Conservation (phyloP, 176 grass and related monocot species). For the Musa itinerans region DNA sequence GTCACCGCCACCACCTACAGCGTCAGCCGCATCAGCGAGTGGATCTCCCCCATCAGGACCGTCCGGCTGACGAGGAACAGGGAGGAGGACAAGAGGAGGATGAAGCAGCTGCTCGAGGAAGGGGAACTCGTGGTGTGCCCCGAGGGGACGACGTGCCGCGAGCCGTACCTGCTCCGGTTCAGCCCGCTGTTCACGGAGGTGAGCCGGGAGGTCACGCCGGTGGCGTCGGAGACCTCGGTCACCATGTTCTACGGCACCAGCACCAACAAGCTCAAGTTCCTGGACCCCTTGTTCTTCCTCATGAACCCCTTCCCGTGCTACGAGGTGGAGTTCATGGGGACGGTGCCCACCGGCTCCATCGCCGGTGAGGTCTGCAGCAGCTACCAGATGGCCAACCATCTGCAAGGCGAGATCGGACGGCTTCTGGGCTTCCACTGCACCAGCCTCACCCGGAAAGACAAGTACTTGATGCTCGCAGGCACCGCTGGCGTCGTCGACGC, state of each 20-base stretch:
- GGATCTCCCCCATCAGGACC: constrained; percentile 30
- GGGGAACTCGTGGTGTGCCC: constrained; percentile 60
- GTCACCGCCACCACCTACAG: constrained; percentile 2
- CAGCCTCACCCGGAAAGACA: too few relatives aligned
- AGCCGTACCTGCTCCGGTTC: constrained; percentile 69
- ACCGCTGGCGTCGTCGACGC: too few relatives aligned
- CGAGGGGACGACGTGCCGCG: constrained; percentile 76
- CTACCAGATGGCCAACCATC: too few relatives aligned
- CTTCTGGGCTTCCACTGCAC: too few relatives aligned
- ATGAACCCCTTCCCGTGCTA: constrained; percentile 55
- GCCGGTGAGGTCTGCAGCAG: too few relatives aligned
- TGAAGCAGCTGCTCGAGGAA: constrained; percentile 21
- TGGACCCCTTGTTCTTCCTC: constrained; percentile 57
- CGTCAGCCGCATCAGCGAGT: not conserved
- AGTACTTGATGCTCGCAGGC: too few relatives aligned
- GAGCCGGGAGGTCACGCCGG: constrained; percentile 19
- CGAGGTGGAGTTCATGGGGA: constrained; percentile 41
- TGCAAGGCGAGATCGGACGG: too few relatives aligned
- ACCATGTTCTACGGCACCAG: constrained; percentile 56
- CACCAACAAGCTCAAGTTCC: constrained; percentile 35
- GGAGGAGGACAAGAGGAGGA: constrained; percentile 37
- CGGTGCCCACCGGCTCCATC: constrained; percentile 5
- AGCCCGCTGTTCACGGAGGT: constrained; percentile 54
- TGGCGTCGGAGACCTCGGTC: constrained; percentile 6
- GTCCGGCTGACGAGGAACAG: constrained; percentile 42